phyloP scores from a whole-genome alignment of 768 basidiomycete species.

The Holtermannia corniformis region DNA sequence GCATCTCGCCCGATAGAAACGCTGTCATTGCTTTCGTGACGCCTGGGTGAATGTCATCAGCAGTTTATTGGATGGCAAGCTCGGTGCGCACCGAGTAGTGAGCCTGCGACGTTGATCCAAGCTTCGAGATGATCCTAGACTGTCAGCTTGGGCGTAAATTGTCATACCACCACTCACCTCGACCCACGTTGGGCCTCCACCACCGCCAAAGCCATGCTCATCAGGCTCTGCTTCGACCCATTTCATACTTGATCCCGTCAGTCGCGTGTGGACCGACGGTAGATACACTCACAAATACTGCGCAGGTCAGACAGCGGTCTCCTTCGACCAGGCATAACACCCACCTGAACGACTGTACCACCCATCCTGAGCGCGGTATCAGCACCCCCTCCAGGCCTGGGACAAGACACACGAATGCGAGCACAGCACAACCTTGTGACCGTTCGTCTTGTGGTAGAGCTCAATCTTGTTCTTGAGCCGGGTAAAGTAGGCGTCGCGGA shows the following conservation, averaged over 20 bases:
- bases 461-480: conserved; percentile 70
- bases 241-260: conserved; percentile 57
- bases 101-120: conserved; percentile 73
- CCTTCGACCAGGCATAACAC: not conserved
- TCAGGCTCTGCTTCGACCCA: conserved; percentile 79
- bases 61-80: not conserved
- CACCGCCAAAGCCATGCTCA: conserved; percentile 50
- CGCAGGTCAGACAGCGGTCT: conserved; percentile 2
- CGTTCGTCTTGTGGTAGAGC: conserved; percentile 60
- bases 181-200: conserved; percentile 78
- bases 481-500: conserved; percentile 43
- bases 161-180: conserved; percentile 50
- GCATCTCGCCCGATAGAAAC: conserved; percentile 91
- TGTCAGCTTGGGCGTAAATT: not conserved
- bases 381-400: not conserved
- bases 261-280: not conserved
- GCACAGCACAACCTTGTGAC: conserved; percentile 64
- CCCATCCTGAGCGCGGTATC: conserved; percentile 31
- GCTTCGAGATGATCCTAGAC: conserved; percentile 66
- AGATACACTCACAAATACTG: conserved; percentile 70
- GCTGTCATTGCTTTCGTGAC: conserved; percentile 85
- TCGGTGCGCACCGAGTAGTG: conserved; percentile 62
- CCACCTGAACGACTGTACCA: conserved; percentile 34
- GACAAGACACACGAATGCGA: conserved; percentile 47
- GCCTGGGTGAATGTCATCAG: conserved; percentile 42